Percentiles rank a stretch among this genome's conserved stretches.
These are phyloP conservation scores for Helianthus annuus DNA, from an alignment of 129 eudicot genomes.

Conservation along the genomic window DNA sequence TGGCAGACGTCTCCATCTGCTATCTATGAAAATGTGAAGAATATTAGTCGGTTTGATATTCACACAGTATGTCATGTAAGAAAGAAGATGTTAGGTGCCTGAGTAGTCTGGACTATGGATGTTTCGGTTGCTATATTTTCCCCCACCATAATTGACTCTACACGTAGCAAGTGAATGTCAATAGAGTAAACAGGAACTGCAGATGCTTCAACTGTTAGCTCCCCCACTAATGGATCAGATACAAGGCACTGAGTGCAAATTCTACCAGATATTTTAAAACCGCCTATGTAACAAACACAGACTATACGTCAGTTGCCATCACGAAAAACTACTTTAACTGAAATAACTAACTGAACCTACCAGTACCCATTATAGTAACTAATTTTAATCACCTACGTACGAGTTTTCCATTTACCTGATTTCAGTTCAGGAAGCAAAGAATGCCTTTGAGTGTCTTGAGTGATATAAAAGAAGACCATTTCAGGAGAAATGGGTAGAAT, in stretches of 20 bases:
- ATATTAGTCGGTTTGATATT: slow-evolving; percentile 1
- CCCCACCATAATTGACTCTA: slow-evolving; percentile 83
- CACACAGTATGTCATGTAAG: not conserved
- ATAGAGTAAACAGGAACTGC: slow-evolving; percentile 70
- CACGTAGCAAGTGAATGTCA: slow-evolving; percentile 73
- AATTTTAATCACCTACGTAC: not conserved
- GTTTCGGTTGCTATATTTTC: slow-evolving; percentile 73
- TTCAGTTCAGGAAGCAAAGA: slow-evolving; percentile 72
- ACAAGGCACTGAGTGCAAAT: slow-evolving; percentile 69
- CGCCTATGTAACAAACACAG: slow-evolving; percentile 43
- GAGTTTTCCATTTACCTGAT: slow-evolving; percentile 24
- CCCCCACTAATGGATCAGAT: slow-evolving; percentile 62
- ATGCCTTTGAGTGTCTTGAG: slow-evolving; percentile 88
- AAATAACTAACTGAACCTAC: not conserved
- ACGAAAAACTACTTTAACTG: slow-evolving; percentile 3
- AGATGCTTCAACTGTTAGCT: slow-evolving; percentile 70
- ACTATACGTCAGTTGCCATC: slow-evolving; percentile 4
- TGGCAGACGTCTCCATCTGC: slow-evolving; percentile 90
- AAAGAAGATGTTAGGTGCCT: slow-evolving; percentile 41
- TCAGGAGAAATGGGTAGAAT: slow-evolving; percentile 68
- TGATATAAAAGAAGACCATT: slow-evolving; percentile 74
- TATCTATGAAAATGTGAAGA: slow-evolving; percentile 47
- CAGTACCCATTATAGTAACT: not conserved
- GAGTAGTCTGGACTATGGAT: slow-evolving; percentile 74
- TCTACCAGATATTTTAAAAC: slow-evolving; percentile 65